These are phyloP conservation scores for sorghum (Sorghum bicolor) DNA, from an alignment of 176 grass and related monocot species.

Conservation along the genomic window DNA sequence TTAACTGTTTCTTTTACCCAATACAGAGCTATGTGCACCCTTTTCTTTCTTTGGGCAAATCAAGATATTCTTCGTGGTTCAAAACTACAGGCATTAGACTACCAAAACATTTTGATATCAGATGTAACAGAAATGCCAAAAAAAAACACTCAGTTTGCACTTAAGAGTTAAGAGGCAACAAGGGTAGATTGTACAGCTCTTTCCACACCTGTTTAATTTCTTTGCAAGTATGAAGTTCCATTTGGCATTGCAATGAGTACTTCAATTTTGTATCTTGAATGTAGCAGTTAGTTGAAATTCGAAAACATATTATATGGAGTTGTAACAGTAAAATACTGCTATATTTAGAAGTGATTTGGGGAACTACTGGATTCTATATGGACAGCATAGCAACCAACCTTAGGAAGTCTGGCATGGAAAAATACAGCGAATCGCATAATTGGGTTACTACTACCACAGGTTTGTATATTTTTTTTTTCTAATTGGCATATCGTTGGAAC, in stretches of 20 bases:
- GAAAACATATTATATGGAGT: neutral
- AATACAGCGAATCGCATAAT: neutral
- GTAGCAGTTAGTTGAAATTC: neutral
- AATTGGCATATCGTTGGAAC: neutral
- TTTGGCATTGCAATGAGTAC: neutral
- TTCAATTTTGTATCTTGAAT: neutral
- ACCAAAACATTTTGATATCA: neutral
- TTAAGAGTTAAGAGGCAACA: neutral
- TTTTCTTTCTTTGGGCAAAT: neutral
- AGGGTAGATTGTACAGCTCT: neutral
- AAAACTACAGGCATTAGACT: neutral
- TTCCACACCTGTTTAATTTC: neutral
- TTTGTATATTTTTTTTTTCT: neutral
- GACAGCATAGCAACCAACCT: neutral
- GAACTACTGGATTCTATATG: neutral
- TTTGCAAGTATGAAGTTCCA: neutral
- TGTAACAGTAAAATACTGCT: neutral
- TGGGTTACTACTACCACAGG: neutral
- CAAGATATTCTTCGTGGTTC: neutral
- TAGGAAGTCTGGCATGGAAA: neutral
- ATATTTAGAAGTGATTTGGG: neutral
- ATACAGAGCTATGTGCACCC: neutral
- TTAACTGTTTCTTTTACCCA: conserved; percentile 10
- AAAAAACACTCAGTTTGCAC: neutral
- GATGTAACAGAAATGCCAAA: neutral